Evolutionary conservation across 2,329 filamentous ascomycete species (phyloP).

Genomic region (Rutstroemia sydowiana): DNA sequence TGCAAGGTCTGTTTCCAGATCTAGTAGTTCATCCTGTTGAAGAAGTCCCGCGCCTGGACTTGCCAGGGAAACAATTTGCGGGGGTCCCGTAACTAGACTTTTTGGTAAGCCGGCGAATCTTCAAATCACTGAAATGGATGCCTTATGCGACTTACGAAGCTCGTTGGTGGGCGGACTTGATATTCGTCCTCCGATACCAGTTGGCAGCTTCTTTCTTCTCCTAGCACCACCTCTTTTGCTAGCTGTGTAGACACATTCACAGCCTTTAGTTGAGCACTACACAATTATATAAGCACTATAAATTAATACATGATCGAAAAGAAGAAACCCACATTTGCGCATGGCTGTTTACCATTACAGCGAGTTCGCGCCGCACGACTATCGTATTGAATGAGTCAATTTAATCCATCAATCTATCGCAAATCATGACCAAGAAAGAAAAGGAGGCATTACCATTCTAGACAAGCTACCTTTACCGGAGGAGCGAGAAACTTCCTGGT

Average conservation of each 20-base stretch:
- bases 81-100: constrained; percentile 1
- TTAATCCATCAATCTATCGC: neutral
- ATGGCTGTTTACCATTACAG: constrained; percentile 39
- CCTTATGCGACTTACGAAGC: constrained; percentile 9
- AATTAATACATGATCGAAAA: neutral
- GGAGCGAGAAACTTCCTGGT: neutral
- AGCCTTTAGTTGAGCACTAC: constrained; percentile 27
- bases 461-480: neutral
- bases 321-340: constrained; percentile 34
- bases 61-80: constrained; percentile 2
- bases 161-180: neutral
- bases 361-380: constrained; percentile 40
- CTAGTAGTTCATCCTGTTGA: neutral
- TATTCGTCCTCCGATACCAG: neutral
- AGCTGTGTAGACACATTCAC: constrained; percentile 24
- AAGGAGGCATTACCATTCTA: neutral
- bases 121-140: too few relatives aligned
- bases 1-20: constrained; percentile 1
- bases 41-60: constrained; percentile 5
- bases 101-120: neutral
- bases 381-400: neutral
- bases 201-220: constrained; percentile 16
- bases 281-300: neutral
- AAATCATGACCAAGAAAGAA: neutral
- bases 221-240: constrained; percentile 27